Percentiles rank a stretch among this genome's conserved stretches.
Evolutionary conservation across 495 filamentous ascomycete genomes (phyloP).

Genomic region (Podospora didyma): DNA sequence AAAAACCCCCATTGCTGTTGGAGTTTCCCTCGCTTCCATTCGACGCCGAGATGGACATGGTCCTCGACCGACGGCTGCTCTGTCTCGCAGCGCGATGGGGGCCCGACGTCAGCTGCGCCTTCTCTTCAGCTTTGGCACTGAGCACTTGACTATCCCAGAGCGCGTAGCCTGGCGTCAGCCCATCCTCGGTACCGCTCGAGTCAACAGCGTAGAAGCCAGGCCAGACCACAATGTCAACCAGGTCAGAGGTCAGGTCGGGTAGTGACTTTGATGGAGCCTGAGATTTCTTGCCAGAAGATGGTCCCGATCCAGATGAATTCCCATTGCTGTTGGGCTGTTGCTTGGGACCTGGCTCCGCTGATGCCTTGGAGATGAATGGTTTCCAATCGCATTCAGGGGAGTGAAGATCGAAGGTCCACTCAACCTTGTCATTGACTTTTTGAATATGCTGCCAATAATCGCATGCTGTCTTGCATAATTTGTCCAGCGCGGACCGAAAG

Average conservation of each 20-base stretch:
- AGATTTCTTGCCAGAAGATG: neutral
- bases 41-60: neutral
- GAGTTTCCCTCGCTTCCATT: neutral
- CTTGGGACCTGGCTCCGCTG: neutral
- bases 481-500: neutral
- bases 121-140: slow-evolving; percentile 9
- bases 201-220: slow-evolving; percentile 9
- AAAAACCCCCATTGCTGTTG: slow-evolving; percentile 11
- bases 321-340: neutral
- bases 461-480: neutral
- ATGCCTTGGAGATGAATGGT: neutral
- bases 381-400: neutral
- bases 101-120: neutral
- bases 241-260: neutral
- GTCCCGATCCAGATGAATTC: neutral
- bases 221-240: slow-evolving; percentile 13
- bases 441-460: slow-evolving; percentile 12
- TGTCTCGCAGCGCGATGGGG: neutral
- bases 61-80: neutral
- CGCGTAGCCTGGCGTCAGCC: neutral
- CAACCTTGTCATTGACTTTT: slow-evolving; percentile 2
- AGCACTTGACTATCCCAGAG: slow-evolving; percentile 2
- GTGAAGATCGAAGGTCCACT: slow-evolving; percentile 1
- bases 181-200: neutral
- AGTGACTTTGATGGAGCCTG: neutral